Base-by-base conservation (phyloP, 1,139 yeast genomes). In the Debaryomyces robertsiae region DNA sequence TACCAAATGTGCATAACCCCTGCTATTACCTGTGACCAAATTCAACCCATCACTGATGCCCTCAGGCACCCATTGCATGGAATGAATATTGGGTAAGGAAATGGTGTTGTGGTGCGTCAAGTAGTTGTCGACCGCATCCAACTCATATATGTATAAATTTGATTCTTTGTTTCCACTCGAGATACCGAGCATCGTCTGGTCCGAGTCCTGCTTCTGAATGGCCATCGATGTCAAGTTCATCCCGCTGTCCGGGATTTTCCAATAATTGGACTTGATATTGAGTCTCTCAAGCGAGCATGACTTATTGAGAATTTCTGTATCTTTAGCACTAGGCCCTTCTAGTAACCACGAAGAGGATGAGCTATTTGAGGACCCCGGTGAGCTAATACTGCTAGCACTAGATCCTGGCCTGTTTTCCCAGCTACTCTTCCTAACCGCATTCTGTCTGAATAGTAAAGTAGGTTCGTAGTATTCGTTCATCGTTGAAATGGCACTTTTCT, bases 101-200 rank as follows among this genome's bases (percentile, higher is more conserved):
- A 87, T 81, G 1, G 94, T 85, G 53, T 83, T 85, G 50, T 84
- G 82, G 62, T 86, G 95, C 14, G 86, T 81, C 42, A 86, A 65
- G 32, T 72, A 67, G 41, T 68, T 67, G 15, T 67, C 61, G 3
- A 57, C 53, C 10, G 66, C 46, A 46, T 75, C 75, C 42, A 84
- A 64, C 41, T 79, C 84, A 57, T 84, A 87, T 25, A 87, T 74
- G 51, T 75, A 84, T 43, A 87, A 65, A 51, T 86, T 87, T 41
- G 77, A 65, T 14, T 70, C 75, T 4, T 55, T 41, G 32, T 72
- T 65, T 1, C 84, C 88, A 46, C 83, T 77, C 2, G 90, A 78
- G 6, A 87, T 74, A 1, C 95, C 94, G 35, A 87, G 60, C 9
- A 62, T 53, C 0, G 72, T 66, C 3, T 38, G 41, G 32, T 73